These are phyloP conservation scores for Rosellinia necatrix DNA, from an alignment of 2,329 filamentous ascomycete genomes.

Conservation along the genomic window DNA sequence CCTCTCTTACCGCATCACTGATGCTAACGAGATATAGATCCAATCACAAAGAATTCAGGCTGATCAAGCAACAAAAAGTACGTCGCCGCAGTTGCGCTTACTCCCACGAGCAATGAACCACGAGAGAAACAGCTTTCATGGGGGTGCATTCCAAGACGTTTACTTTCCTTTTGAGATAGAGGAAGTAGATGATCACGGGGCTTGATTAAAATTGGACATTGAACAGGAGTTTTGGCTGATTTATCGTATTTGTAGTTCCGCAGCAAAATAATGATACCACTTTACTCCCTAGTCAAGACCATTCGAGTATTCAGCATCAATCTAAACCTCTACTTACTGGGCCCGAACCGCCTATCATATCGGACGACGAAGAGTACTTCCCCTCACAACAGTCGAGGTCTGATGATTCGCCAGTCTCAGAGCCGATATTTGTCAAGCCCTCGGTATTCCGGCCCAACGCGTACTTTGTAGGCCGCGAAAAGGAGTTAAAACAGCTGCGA, in stretches of 20 bases:
- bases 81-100: conserved; percentile 34
- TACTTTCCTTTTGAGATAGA: conserved; percentile 41
- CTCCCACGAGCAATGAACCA: conserved; percentile 27
- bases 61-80: conserved; percentile 39
- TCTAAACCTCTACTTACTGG: conserved; percentile 38
- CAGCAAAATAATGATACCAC: conserved; percentile 42
- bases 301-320: conserved; percentile 33
- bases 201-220: conserved; percentile 26
- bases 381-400: conserved; percentile 39
- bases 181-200: conserved; percentile 36
- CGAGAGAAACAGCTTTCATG: conserved; percentile 32
- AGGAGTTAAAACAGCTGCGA: conserved; percentile 63
- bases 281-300: conserved; percentile 36
- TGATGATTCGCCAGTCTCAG: conserved; percentile 31
- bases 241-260: conserved; percentile 39
- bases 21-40: conserved; percentile 34
- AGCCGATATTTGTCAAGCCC: conserved; percentile 50
- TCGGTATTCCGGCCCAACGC: conserved; percentile 64
- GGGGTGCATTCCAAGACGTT: conserved; percentile 34
- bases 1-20: background rate
- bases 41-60: conserved; percentile 37
- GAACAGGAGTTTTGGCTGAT: conserved; percentile 40
- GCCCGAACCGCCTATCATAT: conserved; percentile 32
- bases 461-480: conserved; percentile 61
- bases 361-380: conserved; percentile 34